Evolutionary conservation across 441 rosid genomes (phyloP).

Genomic region (Gossypium armourianum): DNA sequence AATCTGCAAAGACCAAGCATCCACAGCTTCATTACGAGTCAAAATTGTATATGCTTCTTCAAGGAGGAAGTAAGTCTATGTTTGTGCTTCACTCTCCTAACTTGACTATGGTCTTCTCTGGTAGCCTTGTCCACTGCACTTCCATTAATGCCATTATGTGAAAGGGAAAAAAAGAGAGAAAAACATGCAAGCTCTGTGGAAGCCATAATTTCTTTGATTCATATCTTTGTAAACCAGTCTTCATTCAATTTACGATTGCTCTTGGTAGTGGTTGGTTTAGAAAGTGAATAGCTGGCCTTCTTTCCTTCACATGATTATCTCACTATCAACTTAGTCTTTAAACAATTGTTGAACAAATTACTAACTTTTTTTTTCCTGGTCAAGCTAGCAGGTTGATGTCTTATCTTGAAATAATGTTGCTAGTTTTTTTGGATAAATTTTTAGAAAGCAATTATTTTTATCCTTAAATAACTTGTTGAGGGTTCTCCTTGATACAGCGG

Average conservation of each 20-base stretch:
- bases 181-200: background rate
- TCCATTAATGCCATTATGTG: background rate
- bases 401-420: background rate
- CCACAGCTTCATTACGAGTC: constrained; percentile 98
- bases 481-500: constrained; percentile 44
- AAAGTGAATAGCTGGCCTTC: background rate
- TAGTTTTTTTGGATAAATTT: background rate
- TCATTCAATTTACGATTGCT: background rate
- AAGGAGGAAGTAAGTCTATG: constrained; percentile 77
- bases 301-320: background rate
- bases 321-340: background rate
- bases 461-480: constrained; percentile 4
- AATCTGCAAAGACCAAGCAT: constrained; percentile 79
- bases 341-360: background rate
- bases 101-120: background rate
- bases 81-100: constrained; percentile 1
- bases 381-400: background rate
- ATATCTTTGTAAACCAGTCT: background rate
- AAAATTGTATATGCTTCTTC: constrained; percentile 85
- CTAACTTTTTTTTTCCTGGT: background rate
- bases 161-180: background rate
- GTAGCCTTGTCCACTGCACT: background rate
- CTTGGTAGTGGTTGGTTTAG: background rate
- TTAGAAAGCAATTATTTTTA: background rate
- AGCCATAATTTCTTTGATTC: background rate